Base-by-base conservation (phyloP, 805 yeast species). In the Suhomyces canberraensis region DNA sequence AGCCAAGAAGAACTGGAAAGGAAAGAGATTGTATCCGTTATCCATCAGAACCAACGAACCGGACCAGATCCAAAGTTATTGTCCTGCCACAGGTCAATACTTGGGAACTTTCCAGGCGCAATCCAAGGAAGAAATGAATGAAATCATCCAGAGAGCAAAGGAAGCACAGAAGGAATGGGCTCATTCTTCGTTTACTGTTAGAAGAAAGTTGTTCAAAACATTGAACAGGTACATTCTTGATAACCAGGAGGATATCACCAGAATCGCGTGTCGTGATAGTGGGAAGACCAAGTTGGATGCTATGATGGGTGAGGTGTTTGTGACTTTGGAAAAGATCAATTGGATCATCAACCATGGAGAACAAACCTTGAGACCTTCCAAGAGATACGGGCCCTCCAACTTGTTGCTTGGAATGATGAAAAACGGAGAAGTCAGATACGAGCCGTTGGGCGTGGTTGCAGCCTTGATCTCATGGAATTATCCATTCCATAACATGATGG, bases 211-310 rank as follows among this genome's bases (percentile, higher is more conserved):
- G 16, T 66, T 93, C 42, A 66, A 74, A 29, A 81, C 96, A 1
- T 69, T 93, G 37, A 73, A 77, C 44, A 75, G 81, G 40, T 90
- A 73, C 58, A 77, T 93, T 37, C 58, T 84, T 35, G 81, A 79
- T 33, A 81, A 93, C 58, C 99, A 93, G 59, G 90, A 83, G 38
- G 78, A 80, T 34, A 76, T 93, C 32, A 95, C 96, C 3, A 72
- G 95, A 31, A 84, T 93, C 7, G 97, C 98, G 0, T 93, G 98
- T 58, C 73, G 98, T 47, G 98, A 93, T 54, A 84, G 95, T 14
- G 99, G 98, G 20, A 93, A 93, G 58, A 90, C 98, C 1, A 82
- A 85, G 81, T 68, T 93, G 28, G 98, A 93, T 64, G 98, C 98
- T 3, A 81, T 93, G 31, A 83, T 87, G 89, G 97, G 97, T 34